Conservation (phyloP, 805 yeast genomes). For the Schwanniomyces occidentalis region DNA sequence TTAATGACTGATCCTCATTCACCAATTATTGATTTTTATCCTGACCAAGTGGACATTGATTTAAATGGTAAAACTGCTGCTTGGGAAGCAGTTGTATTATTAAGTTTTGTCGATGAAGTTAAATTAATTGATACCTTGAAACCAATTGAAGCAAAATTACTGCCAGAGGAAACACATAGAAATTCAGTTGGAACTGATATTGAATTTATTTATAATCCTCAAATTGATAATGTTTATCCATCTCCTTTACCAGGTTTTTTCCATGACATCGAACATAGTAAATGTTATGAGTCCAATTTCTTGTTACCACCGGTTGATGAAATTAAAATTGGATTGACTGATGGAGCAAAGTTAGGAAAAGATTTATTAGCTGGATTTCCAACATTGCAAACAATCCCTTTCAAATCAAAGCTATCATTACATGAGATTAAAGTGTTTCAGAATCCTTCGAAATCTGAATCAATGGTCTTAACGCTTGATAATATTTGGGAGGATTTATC, state of each 20-base stretch:
- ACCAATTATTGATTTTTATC: constrained; percentile 89
- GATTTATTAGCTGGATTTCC: constrained; percentile 89
- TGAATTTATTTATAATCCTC: constrained; percentile 73
- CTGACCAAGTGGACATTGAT: constrained; percentile 82
- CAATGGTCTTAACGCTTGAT: constrained; percentile 66
- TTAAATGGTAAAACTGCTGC: constrained; percentile 92
- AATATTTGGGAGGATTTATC: constrained; percentile 56
- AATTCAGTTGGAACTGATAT: constrained; percentile 75
- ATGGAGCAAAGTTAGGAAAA: constrained; percentile 69
- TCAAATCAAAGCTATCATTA: constrained; percentile 50
- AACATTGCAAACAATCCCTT: constrained; percentile 69
- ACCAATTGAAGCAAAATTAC: constrained; percentile 60
- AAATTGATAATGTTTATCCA: constrained; percentile 61
- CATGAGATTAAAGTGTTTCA: constrained; percentile 79
- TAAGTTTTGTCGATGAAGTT: constrained; percentile 86
- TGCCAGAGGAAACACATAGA: constrained; percentile 70
- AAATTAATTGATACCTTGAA: constrained; percentile 71
- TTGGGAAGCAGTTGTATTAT: constrained; percentile 96
- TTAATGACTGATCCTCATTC: constrained; percentile 85
- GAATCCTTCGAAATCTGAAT: constrained; percentile 79
- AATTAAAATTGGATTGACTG: constrained; percentile 56
- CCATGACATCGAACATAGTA: constrained; percentile 75
- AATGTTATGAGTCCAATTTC: constrained; percentile 66
- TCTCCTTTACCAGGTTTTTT: constrained; percentile 80
- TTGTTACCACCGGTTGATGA: constrained; percentile 49